Conservation (phyloP, 176 grass and related monocot species). For the Avena atlantica region DNA sequence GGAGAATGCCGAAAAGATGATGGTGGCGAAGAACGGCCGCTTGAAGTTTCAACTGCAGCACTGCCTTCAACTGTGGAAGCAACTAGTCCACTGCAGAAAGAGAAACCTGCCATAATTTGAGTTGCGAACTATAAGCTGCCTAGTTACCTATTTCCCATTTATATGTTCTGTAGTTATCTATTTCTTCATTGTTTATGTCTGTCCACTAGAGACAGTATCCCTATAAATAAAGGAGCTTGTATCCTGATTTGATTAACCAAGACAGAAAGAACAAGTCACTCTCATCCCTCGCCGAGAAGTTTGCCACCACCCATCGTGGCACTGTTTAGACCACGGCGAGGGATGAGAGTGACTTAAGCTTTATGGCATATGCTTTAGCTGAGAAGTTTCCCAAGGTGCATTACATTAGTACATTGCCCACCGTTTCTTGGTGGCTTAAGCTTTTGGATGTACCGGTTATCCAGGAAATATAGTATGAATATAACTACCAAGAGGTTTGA, state of each 20-base stretch:
- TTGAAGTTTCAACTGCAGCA: not conserved
- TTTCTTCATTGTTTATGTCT: not conserved
- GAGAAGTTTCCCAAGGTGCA: not conserved
- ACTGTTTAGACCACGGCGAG: not conserved
- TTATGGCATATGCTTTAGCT: too few relatives aligned
- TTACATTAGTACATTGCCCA: not conserved
- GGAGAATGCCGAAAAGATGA: conserved; percentile 3
- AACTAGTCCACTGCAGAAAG: not conserved
- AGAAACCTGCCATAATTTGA: conserved; percentile 18
- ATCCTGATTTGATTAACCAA: conserved; percentile 1
- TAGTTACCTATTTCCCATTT: conserved; percentile 10
- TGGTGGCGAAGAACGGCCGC: not conserved
- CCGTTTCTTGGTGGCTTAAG: not conserved
- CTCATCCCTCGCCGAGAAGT: not conserved
- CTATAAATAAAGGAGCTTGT: conserved; percentile 6
- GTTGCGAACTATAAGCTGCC: not conserved
- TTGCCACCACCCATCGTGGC: not conserved
- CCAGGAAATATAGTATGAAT: not conserved
- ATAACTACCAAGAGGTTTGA: not conserved
- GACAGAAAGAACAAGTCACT: not conserved
- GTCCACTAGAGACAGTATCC: not conserved
- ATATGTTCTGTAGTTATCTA: not conserved
- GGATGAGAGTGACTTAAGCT: too few relatives aligned
- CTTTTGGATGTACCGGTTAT: not conserved
- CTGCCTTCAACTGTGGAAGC: not conserved